Percentiles rank a stretch among this genome's conserved stretches.
Conservation (phyloP, 192 early-diverging fungal species). For the Coemansia guatemalensis region DNA sequence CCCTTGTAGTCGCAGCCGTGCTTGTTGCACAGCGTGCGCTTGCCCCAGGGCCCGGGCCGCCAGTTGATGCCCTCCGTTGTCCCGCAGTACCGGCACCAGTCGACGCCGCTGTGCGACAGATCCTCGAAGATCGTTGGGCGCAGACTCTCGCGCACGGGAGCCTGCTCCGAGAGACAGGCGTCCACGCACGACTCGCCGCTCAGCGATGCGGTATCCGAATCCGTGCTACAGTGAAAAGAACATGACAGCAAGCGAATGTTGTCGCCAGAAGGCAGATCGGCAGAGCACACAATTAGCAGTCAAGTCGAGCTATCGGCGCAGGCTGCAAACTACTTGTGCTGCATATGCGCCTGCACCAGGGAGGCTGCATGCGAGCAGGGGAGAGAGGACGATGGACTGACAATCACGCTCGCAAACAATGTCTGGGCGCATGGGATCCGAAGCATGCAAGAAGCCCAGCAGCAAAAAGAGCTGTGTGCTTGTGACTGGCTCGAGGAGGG, state of each 20-base stretch:
- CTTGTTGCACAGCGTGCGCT: conserved; percentile 93
- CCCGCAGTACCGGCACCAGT: conserved; percentile 94
- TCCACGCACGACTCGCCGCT: conserved; percentile 55
- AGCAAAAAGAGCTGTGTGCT: not conserved
- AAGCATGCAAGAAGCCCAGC: conserved; percentile 10
- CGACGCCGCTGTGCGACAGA: conserved; percentile 49
- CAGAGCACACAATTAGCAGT: not conserved
- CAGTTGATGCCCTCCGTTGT: conserved; percentile 86
- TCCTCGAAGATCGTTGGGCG: conserved; percentile 53
- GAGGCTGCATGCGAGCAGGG: conserved; percentile 6
- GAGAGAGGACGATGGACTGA: conserved; percentile 3
- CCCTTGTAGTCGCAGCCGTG: conserved; percentile 96
- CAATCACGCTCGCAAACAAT: conserved; percentile 5
- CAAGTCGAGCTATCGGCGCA: not conserved
- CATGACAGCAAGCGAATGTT: not conserved
- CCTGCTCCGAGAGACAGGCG: conserved; percentile 17
- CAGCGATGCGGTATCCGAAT: conserved; percentile 46
- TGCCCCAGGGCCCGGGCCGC: conserved; percentile 94
- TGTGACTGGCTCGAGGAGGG: not conserved
- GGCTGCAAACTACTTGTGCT: not conserved
- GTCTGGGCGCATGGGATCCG: conserved; percentile 3
- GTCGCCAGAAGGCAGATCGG: not conserved
- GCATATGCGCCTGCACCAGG: not conserved
- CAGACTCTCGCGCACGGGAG: conserved; percentile 47
- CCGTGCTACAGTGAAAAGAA: conserved; percentile 26